Evolutionary conservation across 75 land plant genomes (phyloP).

Genomic region (Cunninghamia lanceolata): DNA sequence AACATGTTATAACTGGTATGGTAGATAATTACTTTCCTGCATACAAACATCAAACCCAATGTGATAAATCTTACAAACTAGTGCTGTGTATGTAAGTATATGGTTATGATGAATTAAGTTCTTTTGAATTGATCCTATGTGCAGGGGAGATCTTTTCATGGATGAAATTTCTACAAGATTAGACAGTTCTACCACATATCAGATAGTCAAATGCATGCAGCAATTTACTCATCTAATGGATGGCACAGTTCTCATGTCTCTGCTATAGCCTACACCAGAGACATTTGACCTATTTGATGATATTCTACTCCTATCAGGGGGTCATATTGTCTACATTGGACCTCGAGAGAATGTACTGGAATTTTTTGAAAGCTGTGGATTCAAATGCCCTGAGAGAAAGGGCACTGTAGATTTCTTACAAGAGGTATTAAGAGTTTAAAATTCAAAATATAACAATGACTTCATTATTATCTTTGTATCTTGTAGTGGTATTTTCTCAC

Average conservation of each 20-base stretch:
- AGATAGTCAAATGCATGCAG: slow-evolving; percentile 82
- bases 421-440: slow-evolving; percentile 44
- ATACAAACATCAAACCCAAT: neutral
- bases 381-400: slow-evolving; percentile 72
- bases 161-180: slow-evolving; percentile 89
- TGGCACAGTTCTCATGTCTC: slow-evolving; percentile 71
- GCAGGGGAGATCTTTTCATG: slow-evolving; percentile 83
- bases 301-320: slow-evolving; percentile 71
- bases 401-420: slow-evolving; percentile 83
- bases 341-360: slow-evolving; percentile 67
- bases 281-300: slow-evolving; percentile 89
- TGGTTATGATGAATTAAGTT: neutral
- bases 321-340: slow-evolving; percentile 78
- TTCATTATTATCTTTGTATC: neutral
- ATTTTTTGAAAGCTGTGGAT: slow-evolving; percentile 73
- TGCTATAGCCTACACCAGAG: slow-evolving; percentile 94
- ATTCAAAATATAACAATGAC: neutral
- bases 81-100: neutral
- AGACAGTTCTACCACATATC: slow-evolving; percentile 84
- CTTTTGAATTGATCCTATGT: neutral
- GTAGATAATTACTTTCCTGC: neutral
- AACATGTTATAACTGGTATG: slow-evolving; percentile 42
- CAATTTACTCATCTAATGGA: slow-evolving; percentile 71
- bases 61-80: neutral
- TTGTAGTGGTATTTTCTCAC: neutral